Conservation (phyloP, 2,329 filamentous ascomycete genomes). For the Immersiporthe knoxdaviesiana region DNA sequence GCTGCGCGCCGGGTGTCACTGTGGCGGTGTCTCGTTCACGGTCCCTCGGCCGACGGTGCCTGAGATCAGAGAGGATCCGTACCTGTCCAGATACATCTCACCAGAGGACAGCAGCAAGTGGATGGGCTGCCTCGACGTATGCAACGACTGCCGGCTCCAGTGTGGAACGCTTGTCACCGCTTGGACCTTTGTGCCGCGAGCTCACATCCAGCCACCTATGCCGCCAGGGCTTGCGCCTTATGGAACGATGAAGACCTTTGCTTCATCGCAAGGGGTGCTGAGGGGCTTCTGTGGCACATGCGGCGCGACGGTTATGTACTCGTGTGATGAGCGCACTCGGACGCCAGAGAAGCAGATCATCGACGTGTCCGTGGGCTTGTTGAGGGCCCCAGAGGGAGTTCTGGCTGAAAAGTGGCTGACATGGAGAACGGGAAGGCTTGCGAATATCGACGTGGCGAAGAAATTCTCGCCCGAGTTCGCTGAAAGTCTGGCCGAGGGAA, state of each 20-base stretch:
- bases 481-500: conserved; percentile 42
- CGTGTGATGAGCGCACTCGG: conserved; percentile 35
- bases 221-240: conserved; percentile 40
- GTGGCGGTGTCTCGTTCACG: conserved; percentile 52
- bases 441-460: conserved; percentile 41
- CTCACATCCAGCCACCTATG: conserved; percentile 42
- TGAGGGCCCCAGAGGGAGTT: conserved; percentile 49
- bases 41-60: conserved; percentile 44
- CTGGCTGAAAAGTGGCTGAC: conserved; percentile 51
- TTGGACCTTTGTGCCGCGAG: conserved; percentile 48
- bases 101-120: conserved; percentile 46
- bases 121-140: conserved; percentile 46
- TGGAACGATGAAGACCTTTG: conserved; percentile 50
- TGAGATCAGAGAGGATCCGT: conserved; percentile 37
- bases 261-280: conserved; percentile 43
- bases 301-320: conserved; percentile 49
- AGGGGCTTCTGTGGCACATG: conserved; percentile 52
- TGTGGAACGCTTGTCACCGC: conserved; percentile 46
- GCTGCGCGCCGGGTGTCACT: conserved; percentile 50
- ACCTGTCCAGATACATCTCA: conserved; percentile 41
- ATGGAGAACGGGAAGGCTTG: conserved; percentile 44
- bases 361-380: conserved; percentile 48
- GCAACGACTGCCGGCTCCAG: conserved; percentile 49
- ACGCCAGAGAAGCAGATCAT: conserved; percentile 42
- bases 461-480: conserved; percentile 43